Conservation (phyloP, 768 basidiomycete species). For the Lepiota brunneoincarnata region DNA sequence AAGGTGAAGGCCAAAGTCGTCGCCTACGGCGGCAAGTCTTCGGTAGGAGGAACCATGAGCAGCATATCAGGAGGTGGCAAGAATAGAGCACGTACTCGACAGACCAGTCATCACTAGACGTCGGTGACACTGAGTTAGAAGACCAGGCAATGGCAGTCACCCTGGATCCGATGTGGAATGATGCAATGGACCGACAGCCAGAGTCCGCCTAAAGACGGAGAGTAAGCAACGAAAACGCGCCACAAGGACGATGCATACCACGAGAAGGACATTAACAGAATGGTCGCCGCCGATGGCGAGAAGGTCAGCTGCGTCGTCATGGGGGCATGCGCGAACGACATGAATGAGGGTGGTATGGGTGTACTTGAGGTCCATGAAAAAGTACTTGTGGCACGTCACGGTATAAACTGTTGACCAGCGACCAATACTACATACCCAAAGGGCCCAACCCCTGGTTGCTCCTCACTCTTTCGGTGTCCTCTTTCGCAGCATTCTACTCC, state of each 20-base stretch:
- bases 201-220: constrained; percentile 34
- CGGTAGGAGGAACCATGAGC: not conserved
- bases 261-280: constrained; percentile 64
- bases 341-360: constrained; percentile 59
- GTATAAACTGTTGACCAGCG: constrained; percentile 1
- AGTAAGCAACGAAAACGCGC: constrained; percentile 1
- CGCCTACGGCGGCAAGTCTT: constrained; percentile 67
- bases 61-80: not conserved
- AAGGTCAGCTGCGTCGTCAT: constrained; percentile 64
- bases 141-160: constrained; percentile 83
- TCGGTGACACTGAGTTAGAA: constrained; percentile 63
- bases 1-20: constrained; percentile 69
- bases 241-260: constrained; percentile 41
- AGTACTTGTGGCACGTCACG: constrained; percentile 6
- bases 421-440: constrained; percentile 22
- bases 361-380: constrained; percentile 55
- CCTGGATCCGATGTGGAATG: constrained; percentile 69
- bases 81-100: constrained; percentile 54
- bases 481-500: constrained; percentile 56
- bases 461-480: constrained; percentile 50
- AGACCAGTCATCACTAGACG: constrained; percentile 60
- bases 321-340: constrained; percentile 59
- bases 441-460: constrained; percentile 66
- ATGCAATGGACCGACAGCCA: constrained; percentile 52
- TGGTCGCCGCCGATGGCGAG: constrained; percentile 74